Conservation (phyloP, 2,329 filamentous ascomycete genomes). For the Amylocarpus encephaloides region DNA sequence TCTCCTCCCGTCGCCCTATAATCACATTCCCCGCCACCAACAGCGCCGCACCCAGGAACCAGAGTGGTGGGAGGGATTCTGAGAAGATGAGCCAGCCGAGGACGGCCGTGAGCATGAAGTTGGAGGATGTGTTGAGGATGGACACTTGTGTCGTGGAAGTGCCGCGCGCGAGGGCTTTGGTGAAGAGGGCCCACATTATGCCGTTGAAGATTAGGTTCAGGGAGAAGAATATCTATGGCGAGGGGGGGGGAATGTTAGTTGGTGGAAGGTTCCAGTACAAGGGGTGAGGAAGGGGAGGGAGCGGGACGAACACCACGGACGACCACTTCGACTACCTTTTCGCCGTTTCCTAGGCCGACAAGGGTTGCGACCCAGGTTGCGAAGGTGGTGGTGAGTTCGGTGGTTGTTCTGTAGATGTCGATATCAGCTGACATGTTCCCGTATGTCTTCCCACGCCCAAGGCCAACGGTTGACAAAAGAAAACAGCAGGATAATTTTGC, state of each 20-base stretch:
- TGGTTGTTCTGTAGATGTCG: constrained; percentile 42
- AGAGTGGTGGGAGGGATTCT: constrained; percentile 64
- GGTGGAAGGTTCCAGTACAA: not conserved
- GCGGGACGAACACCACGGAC: constrained; percentile 42
- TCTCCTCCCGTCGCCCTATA: constrained; percentile 54
- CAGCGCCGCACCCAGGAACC: constrained; percentile 69
- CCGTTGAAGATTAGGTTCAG: constrained; percentile 42
- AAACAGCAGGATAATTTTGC: too few species aligned
- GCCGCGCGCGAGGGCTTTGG: constrained; percentile 66
- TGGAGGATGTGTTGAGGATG: constrained; percentile 75
- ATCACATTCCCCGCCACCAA: constrained; percentile 73
- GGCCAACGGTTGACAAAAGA: too few species aligned
- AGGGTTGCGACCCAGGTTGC: constrained; percentile 39
- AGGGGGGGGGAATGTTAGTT: not conserved
- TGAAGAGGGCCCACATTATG: constrained; percentile 78
- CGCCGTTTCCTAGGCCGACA: constrained; percentile 39
- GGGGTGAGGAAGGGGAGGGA: not conserved
- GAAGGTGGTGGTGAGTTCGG: constrained; percentile 47
- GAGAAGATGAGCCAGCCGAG: constrained; percentile 65
- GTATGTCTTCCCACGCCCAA: too few species aligned
- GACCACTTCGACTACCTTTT: constrained; percentile 42
- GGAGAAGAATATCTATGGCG: constrained; percentile 63
- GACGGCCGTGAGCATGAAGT: constrained; percentile 73
- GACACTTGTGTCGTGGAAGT: constrained; percentile 72
- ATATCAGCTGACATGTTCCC: not conserved